Conservation (phyloP, 495 filamentous ascomycete species). For the Amphirosellinia nigrospora region DNA sequence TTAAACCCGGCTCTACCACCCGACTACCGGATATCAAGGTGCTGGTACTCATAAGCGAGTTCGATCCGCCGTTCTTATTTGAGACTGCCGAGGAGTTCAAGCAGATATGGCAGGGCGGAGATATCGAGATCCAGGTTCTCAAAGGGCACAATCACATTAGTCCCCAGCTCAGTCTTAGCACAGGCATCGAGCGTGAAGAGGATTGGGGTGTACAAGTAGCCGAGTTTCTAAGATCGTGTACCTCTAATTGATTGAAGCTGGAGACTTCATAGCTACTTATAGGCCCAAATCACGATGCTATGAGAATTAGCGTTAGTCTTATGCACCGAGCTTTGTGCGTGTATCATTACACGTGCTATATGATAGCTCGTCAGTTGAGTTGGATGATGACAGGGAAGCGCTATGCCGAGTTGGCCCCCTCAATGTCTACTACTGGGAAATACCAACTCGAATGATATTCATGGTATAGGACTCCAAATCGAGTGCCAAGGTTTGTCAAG, state of each 20-base stretch:
- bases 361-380: no score
- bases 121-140: constrained; percentile 39
- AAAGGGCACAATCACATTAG: constrained; percentile 54
- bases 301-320: neutral
- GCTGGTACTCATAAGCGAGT: constrained; percentile 43
- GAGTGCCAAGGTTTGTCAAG: neutral
- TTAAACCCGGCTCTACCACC: constrained; percentile 32
- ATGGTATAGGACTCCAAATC: neutral
- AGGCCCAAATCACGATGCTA: neutral
- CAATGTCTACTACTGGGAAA: no score
- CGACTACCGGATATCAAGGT: constrained; percentile 37
- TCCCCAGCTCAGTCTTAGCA: constrained; percentile 43
- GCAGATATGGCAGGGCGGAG: constrained; percentile 37
- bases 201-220: constrained; percentile 48
- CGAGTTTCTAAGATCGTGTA: constrained; percentile 31
- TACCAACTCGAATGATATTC: neutral
- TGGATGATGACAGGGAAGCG: no score
- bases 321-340: neutral
- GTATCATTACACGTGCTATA: no score
- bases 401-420: no score
- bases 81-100: constrained; percentile 41
- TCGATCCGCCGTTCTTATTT: constrained; percentile 46
- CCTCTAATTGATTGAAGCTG: neutral
- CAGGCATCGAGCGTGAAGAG: constrained; percentile 48
- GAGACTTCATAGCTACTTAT: neutral